Conservation (phyloP, 148 eudicot species). For the Rhododendron mucronatum region DNA sequence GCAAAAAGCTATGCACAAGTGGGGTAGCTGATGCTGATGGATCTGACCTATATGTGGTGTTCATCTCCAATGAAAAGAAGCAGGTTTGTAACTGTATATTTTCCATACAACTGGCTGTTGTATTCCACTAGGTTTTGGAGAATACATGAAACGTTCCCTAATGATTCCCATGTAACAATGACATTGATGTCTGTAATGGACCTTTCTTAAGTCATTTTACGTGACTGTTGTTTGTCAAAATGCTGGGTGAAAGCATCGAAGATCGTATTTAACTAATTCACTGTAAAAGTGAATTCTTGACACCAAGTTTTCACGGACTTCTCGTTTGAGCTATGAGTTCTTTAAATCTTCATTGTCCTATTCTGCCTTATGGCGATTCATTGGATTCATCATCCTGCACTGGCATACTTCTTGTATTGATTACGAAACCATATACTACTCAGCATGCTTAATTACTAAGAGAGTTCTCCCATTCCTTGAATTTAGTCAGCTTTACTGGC, state of each 20-base stretch:
- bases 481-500: not conserved
- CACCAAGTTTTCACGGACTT: not conserved
- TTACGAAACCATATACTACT: not conserved
- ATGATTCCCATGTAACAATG: not conserved
- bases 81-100: slow-evolving; percentile 43
- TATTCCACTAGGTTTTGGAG: not conserved
- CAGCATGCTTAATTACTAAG: not conserved
- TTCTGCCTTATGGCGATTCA: not conserved
- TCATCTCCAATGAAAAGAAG: slow-evolving; percentile 86
- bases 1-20: slow-evolving; percentile 53
- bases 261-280: not conserved
- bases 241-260: not conserved
- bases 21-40: slow-evolving; percentile 52
- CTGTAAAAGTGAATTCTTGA: not conserved
- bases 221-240: not conserved
- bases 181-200: not conserved
- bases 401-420: not conserved
- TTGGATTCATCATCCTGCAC: not conserved
- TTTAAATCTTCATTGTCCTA: not conserved
- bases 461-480: not conserved
- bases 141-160: not conserved
- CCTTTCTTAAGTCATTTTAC: not conserved
- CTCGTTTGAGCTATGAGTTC: not conserved
- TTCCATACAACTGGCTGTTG: not conserved
- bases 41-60: slow-evolving; percentile 73